These are phyloP conservation scores for Stygiomarasmius scandens DNA, from an alignment of 1,284 basidiomycete species.

Conservation along the genomic window DNA sequence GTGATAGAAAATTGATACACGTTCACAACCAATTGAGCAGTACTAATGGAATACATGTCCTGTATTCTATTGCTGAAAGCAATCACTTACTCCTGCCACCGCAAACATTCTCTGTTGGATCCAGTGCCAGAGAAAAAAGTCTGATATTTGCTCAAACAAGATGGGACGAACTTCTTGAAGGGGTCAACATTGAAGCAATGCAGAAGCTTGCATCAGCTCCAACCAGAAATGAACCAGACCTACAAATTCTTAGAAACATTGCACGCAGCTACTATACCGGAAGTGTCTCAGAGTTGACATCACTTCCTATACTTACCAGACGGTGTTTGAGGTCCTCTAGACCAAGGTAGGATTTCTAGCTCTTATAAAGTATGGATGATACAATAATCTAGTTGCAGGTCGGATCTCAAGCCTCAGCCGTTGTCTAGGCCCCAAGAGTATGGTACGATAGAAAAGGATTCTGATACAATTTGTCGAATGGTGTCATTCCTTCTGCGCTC, in stretches of 20 bases:
- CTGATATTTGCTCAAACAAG: not conserved
- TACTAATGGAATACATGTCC: not conserved
- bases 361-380: not conserved
- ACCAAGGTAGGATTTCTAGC: not conserved
- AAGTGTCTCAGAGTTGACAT: not conserved
- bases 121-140: not conserved
- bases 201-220: not conserved
- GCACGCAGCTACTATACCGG: slow-evolving; percentile 2
- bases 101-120: not conserved
- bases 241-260: not conserved
- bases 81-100: not conserved
- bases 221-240: not conserved
- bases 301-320: not conserved
- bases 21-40: too few species aligned
- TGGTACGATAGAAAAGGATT: not conserved
- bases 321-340: not conserved
- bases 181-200: not conserved
- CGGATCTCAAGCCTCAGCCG: not conserved
- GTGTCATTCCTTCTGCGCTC: slow-evolving; percentile 4
- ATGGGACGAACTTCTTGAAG: not conserved
- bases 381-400: not conserved
- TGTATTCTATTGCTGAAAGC: not conserved
- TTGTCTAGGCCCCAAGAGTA: slow-evolving; percentile 6
- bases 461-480: not conserved
- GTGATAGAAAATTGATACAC: too few species aligned